phyloP scores from a whole-genome alignment of 164 flowering plant species.

The Cinnamomum micranthum region DNA sequence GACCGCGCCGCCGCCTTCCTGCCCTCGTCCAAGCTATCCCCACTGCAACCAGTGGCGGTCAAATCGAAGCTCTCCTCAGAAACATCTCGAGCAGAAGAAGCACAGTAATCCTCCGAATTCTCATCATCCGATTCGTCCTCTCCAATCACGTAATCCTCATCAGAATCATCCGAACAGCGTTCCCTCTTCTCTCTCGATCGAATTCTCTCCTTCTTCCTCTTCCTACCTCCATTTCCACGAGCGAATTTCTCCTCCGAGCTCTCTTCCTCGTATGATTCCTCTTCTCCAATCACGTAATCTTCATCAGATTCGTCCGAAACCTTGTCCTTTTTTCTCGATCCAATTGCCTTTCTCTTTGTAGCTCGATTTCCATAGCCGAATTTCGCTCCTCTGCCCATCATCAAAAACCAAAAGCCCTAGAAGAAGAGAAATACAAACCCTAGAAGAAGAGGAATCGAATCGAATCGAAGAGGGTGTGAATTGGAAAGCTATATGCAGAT shows the following conservation, averaged over 20 bases:
- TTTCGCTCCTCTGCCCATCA: background rate
- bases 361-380: background rate
- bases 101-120: constrained; percentile 37
- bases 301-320: constrained; percentile 87
- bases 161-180: constrained; percentile 68
- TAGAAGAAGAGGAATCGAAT: too few relatives aligned
- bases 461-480: too few relatives aligned
- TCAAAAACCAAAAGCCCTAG: background rate
- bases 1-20: constrained; percentile 24
- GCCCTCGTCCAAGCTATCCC: constrained; percentile 16
- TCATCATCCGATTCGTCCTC: constrained; percentile 38
- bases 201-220: constrained; percentile 20
- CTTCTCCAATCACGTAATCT: constrained; percentile 65
- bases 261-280: constrained; percentile 30
- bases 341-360: constrained; percentile 21
- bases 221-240: constrained; percentile 1
- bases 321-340: constrained; percentile 13
- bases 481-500: too few relatives aligned
- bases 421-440: background rate
- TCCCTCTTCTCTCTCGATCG: constrained; percentile 14
- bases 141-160: constrained; percentile 73
- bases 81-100: constrained; percentile 33
- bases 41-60: background rate
- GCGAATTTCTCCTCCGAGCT: constrained; percentile 24
- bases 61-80: constrained; percentile 42